Evolutionary conservation across 495 filamentous ascomycete species (phyloP).

Genomic region (Cudoniella acicularis): DNA sequence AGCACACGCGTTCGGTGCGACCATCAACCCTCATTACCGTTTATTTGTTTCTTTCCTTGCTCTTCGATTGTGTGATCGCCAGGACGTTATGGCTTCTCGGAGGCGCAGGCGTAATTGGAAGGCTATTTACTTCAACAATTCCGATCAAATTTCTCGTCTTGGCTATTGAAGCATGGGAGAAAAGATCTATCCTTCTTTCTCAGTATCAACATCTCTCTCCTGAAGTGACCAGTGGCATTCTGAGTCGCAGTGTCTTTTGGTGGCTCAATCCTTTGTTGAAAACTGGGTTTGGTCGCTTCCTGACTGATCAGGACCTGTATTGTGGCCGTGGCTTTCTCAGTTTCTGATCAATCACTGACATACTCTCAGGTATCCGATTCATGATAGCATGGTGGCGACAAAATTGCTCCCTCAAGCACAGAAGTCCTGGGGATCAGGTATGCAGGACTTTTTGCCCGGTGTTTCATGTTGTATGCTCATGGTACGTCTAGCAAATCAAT

Average conservation of each 20-base stretch:
- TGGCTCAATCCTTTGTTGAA: conserved; percentile 58
- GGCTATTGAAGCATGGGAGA: conserved; percentile 10
- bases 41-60: conserved; percentile 57
- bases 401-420: background rate
- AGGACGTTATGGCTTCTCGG: conserved; percentile 41
- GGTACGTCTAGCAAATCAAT: background rate
- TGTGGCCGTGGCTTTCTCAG: background rate
- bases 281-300: conserved; percentile 35
- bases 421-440: background rate
- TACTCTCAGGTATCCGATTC: background rate
- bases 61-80: conserved; percentile 49
- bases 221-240: conserved; percentile 57
- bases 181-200: conserved; percentile 16
- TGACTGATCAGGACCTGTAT: conserved; percentile 39
- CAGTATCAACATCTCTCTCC: conserved; percentile 9
- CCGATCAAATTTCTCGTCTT: conserved; percentile 8
- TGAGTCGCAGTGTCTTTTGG: conserved; percentile 49
- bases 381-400: background rate
- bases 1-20: conserved; percentile 35
- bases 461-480: background rate
- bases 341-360: background rate
- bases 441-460: background rate
- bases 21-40: conserved; percentile 55
- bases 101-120: background rate
- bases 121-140: conserved; percentile 8